These are phyloP conservation scores for Amanita thiersii DNA, from an alignment of 768 basidiomycete genomes.

Conservation along the genomic window DNA sequence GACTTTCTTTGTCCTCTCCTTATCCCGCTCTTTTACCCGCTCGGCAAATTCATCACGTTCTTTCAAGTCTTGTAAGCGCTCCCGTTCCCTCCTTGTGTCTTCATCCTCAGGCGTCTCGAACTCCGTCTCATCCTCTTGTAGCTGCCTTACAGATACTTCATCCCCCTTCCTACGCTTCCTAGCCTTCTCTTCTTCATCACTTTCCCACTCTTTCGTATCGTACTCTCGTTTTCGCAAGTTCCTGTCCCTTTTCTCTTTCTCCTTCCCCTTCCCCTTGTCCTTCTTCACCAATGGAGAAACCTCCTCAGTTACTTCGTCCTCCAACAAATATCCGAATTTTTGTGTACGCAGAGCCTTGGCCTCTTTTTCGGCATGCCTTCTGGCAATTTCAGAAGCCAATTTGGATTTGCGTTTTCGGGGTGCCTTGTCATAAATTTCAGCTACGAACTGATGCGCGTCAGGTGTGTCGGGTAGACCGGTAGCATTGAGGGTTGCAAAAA, in stretches of 20 bases:
- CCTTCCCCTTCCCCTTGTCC: slow-evolving; percentile 37
- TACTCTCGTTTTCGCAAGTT: slow-evolving; percentile 75
- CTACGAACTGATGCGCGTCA: slow-evolving; percentile 73
- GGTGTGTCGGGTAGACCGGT: slow-evolving; percentile 78
- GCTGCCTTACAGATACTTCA: slow-evolving; percentile 23
- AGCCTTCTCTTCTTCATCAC: slow-evolving; percentile 77
- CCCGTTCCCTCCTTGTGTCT: slow-evolving; percentile 58
- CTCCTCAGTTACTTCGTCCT: slow-evolving; percentile 53
- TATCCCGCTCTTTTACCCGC: slow-evolving; percentile 75
- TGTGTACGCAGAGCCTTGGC: slow-evolving; percentile 59
- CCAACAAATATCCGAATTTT: slow-evolving; percentile 77
- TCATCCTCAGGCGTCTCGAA: slow-evolving; percentile 61
- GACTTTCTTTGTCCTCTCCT: slow-evolving; percentile 80
- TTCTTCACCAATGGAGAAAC: slow-evolving; percentile 24
- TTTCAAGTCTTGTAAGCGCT: slow-evolving; percentile 68
- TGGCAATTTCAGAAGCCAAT: slow-evolving; percentile 31
- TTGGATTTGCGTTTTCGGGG: slow-evolving; percentile 77
- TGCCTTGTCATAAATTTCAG: slow-evolving; percentile 65
- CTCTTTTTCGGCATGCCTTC: slow-evolving; percentile 70
- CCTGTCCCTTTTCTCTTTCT: slow-evolving; percentile 45
- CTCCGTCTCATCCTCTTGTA: slow-evolving; percentile 30
- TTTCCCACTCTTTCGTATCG: slow-evolving; percentile 82
- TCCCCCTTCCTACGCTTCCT: slow-evolving; percentile 56
- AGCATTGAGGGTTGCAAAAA: slow-evolving; percentile 67
- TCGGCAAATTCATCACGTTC: slow-evolving; percentile 94